Conservation (phyloP, 2,329 filamentous ascomycete genomes). For the Talaromyces sp. region DNA sequence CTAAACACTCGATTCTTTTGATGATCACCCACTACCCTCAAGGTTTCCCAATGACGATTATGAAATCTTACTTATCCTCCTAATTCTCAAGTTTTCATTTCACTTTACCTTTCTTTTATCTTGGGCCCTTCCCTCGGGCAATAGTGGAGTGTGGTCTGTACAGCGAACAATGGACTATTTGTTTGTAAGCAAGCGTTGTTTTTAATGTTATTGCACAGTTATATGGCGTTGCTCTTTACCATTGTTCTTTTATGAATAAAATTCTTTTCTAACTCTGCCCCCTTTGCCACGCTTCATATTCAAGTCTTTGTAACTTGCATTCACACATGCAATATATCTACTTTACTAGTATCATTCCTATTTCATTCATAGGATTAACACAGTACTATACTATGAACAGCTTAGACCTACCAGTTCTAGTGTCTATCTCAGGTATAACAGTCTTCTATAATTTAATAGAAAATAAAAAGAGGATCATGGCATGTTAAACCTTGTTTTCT, state of each 20-base stretch:
- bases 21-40: background rate
- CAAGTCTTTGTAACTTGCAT: background rate
- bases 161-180: slow-evolving; percentile 19
- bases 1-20: slow-evolving; percentile 29
- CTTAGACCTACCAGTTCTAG: no score
- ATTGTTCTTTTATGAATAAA: background rate
- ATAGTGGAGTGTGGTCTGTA: slow-evolving; percentile 13
- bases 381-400: no score
- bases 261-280: background rate
- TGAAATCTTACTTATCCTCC: slow-evolving; percentile 7
- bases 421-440: no score
- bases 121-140: slow-evolving; percentile 4
- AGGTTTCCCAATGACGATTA: slow-evolving; percentile 10
- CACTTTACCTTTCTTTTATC: background rate
- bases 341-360: no score
- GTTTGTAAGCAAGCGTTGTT: slow-evolving; percentile 21
- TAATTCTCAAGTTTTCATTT: slow-evolving; percentile 11
- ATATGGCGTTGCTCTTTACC: slow-evolving; percentile 12
- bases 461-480: no score
- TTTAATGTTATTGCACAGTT: slow-evolving; percentile 12
- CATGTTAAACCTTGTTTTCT: no score
- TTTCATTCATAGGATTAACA: no score
- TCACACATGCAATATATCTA: no score
- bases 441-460: no score
- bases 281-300: no score